A percentile compares a stretch with the other conserved stretches of the same genome.
Conservation (phyloP, 208 protist species). For the Tritrichomonas foetus region DNA sequence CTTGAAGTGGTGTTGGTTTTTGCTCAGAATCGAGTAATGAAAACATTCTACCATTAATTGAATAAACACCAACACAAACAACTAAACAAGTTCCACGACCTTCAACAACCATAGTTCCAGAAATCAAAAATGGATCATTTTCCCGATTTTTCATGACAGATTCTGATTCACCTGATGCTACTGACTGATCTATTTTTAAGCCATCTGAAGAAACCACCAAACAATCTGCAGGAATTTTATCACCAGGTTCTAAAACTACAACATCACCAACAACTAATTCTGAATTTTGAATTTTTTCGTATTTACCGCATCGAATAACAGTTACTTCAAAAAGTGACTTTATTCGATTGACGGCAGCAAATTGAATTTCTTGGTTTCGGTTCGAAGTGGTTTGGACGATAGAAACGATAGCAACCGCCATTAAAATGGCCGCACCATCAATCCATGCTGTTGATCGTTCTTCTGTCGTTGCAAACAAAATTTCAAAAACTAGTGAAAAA, state of each 20-base stretch:
- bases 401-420: neutral
- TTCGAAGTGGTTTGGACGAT: slow-evolving; percentile 22
- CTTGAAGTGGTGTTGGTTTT: slow-evolving; percentile 36
- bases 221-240: slow-evolving; percentile 70
- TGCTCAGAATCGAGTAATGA: slow-evolving; percentile 51
- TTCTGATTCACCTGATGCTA: slow-evolving; percentile 61
- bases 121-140: slow-evolving; percentile 43
- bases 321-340: neutral
- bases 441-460: slow-evolving; percentile 17
- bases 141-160: slow-evolving; percentile 47
- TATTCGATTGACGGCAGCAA: neutral
- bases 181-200: slow-evolving; percentile 67
- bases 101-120: neutral
- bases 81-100: neutral
- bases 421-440: slow-evolving; percentile 18
- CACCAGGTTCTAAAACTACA: slow-evolving; percentile 62
- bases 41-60: slow-evolving; percentile 58
- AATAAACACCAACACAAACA: slow-evolving; percentile 47
- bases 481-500: slow-evolving; percentile 25
- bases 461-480: neutral
- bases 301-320: neutral
- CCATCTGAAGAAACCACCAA: slow-evolving; percentile 58
- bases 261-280: slow-evolving; percentile 64
- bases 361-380: slow-evolving; percentile 5
- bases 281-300: neutral